Evolutionary conservation across 345 rosid species (phyloP).

Genomic region (Boechera divaricarpa): DNA sequence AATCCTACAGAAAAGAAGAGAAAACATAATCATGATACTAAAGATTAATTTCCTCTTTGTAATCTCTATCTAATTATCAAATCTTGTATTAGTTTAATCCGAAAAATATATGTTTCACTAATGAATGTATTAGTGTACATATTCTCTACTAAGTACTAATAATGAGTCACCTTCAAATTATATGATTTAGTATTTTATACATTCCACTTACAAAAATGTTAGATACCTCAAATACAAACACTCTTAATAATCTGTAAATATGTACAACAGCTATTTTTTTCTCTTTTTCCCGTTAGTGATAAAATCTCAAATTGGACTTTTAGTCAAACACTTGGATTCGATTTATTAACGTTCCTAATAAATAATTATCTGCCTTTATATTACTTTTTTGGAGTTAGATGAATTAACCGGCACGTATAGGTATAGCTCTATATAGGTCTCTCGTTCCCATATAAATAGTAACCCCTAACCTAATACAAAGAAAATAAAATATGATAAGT

Average conservation of each 20-base stretch:
- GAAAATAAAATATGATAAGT: conserved; percentile 10
- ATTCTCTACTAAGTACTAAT: not conserved
- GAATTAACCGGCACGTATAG: conserved; percentile 36
- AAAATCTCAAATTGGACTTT: not conserved
- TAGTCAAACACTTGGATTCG: conserved; percentile 35
- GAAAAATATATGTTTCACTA: not conserved
- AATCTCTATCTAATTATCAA: conserved; percentile 34
- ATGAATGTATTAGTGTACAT: not conserved
- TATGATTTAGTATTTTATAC: not conserved
- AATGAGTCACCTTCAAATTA: not conserved
- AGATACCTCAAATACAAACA: not conserved
- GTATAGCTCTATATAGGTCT: conserved; percentile 6
- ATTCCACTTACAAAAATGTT: not conserved
- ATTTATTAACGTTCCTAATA: conserved; percentile 21
- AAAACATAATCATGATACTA: conserved; percentile 42
- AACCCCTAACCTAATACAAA: conserved; percentile 21
- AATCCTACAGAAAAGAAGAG: conserved; percentile 31
- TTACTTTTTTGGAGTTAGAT: conserved; percentile 25
- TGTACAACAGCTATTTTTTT: conserved; percentile 2
- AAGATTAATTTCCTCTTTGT: conserved; percentile 42
- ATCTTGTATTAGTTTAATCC: not conserved
- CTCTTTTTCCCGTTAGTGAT: conserved; percentile 16
- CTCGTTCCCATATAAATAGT: conserved; percentile 41
- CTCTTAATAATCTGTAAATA: not conserved
- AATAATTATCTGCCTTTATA: conserved; percentile 5